These are phyloP conservation scores for Sphaceloma murrayae DNA, from an alignment of 2,329 filamentous ascomycete species.

Conservation along the genomic window DNA sequence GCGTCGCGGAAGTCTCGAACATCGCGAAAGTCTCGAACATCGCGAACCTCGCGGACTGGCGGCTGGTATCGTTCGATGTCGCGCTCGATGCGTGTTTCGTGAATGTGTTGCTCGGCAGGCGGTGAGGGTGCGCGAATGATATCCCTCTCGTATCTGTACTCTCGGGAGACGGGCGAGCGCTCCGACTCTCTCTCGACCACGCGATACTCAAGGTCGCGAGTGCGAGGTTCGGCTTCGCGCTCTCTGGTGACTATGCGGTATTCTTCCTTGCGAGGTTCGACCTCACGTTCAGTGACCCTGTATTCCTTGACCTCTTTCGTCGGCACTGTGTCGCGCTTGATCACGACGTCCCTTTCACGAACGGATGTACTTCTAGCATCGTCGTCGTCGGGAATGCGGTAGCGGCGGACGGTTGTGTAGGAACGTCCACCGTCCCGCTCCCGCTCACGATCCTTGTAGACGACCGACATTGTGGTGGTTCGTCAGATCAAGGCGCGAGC, in stretches of 20 bases:
- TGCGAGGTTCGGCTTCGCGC: constrained; percentile 21
- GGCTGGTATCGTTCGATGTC: constrained; percentile 40
- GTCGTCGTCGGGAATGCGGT: constrained; percentile 43
- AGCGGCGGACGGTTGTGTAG: constrained; percentile 51
- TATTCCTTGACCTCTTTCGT: constrained; percentile 26
- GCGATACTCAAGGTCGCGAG: constrained; percentile 30
- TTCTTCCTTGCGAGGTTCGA: constrained; percentile 25
- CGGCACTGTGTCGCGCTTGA: constrained; percentile 30
- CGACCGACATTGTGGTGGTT: constrained; percentile 33
- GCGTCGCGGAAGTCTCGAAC: constrained; percentile 33
- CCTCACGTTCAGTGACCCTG: constrained; percentile 33
- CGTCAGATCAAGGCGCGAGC: constrained; percentile 8
- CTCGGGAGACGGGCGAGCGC: constrained; percentile 23
- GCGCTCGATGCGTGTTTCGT: constrained; percentile 45
- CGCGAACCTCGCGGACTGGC: too few relatives aligned
- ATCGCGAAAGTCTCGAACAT: constrained; percentile 32
- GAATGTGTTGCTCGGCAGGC: constrained; percentile 39
- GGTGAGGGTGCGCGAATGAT: constrained; percentile 29
- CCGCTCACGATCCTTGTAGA: constrained; percentile 37
- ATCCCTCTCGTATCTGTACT: constrained; percentile 23
- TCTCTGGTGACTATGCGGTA: constrained; percentile 28
- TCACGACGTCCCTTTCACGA: constrained; percentile 41
- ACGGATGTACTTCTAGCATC: constrained; percentile 27
- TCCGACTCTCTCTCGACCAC: constrained; percentile 29
- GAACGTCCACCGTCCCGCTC: constrained; percentile 38